Evolutionary conservation across 2,329 filamentous ascomycete species (phyloP).

Genomic region (Trichoderma sp.): DNA sequence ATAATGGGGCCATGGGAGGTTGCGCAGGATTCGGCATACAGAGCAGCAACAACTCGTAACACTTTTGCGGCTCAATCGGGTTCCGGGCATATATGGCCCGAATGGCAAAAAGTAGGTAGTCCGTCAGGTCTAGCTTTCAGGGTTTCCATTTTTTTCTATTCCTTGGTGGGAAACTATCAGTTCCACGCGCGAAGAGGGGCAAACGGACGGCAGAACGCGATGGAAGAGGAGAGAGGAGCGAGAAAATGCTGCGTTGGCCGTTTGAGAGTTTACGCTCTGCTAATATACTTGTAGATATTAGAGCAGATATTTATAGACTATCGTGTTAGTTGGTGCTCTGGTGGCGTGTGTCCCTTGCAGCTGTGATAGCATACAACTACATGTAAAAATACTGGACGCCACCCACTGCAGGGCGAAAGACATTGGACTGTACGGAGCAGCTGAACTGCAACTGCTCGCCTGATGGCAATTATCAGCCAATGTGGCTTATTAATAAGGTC

Average conservation of each 20-base stretch:
- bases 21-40: background rate
- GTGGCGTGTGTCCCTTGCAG: conserved; percentile 11
- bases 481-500: background rate
- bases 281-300: background rate
- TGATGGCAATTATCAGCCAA: background rate
- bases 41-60: background rate
- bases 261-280: background rate
- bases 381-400: background rate
- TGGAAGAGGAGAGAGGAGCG: too few species aligned
- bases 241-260: background rate
- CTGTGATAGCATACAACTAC: background rate
- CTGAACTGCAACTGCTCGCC: background rate
- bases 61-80: conserved; percentile 8
- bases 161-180: background rate
- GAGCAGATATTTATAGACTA: background rate
- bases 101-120: background rate
- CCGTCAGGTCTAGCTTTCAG: background rate
- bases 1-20: background rate
- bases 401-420: background rate
- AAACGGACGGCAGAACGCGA: too few species aligned
- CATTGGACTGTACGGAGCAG: background rate
- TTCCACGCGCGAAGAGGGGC: too few species aligned
- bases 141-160: background rate
- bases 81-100: background rate
- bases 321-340: background rate